Evolutionary conservation across 2,329 filamentous ascomycete genomes (phyloP), one percentile per base, ranked within the genome.

Genomic region (Penicillium thymicola): DNA sequence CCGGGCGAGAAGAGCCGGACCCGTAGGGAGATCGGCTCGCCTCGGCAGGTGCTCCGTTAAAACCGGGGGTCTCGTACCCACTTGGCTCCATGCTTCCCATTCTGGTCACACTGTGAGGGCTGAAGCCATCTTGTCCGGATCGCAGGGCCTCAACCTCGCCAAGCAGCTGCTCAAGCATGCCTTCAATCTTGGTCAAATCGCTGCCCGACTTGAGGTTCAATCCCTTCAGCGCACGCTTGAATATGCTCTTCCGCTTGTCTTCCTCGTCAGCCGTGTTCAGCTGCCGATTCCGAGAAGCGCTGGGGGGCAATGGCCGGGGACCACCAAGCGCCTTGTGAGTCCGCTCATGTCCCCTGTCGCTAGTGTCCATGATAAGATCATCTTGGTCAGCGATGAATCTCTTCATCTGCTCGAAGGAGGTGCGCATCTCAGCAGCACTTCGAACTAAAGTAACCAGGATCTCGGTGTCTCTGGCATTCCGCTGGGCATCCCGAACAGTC

Each of bases 351-450:
- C 93, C 90, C 67, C 90, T 89, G 66, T 92, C 88, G n/a, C 90
- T 89, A 60, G 89, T 87, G 38, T 89, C 87, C 74, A 97, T 90
- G 68, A 97, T 89, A 68, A 92, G 84, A 57, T 90, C 90, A 69
- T 97, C 93, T 58, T 95, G 93, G 63, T 95, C 89, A 48, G 89
- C 88, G 59, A 99, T 89, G 69, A 96, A 88, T 62, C 88, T 89
- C 79, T 94, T 97, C 82, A 99, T 89, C 67, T 96, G 92, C 63
- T 96, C 90, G 70, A 97, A 96, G 0, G 91, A 95, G 65, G 90
- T 95, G 62, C 93, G 90, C 92, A 97, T 97, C 75, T 99, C 94
- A 13, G 94, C 88, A 4, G 94, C 93, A 53, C 92, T 92, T 58
- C 93, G 88, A 59, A 99, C 94, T 32, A 99, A 84, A 0, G 94